phyloP scores from a whole-genome alignment of 2,329 filamentous ascomycete genomes.

The Emergomyces orientalis region DNA sequence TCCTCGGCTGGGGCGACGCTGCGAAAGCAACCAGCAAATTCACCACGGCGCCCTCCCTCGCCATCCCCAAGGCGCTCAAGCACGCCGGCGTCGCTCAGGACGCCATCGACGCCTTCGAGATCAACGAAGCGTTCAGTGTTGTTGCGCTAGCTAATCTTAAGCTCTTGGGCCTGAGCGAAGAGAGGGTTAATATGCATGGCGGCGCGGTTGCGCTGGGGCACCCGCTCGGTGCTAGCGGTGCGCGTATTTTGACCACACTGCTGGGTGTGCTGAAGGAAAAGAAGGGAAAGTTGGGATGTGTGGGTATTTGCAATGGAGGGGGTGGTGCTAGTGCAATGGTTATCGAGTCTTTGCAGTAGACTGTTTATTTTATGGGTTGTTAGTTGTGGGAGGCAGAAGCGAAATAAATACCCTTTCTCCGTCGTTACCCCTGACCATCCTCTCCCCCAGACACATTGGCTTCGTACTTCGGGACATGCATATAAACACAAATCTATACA shows the following conservation, averaged over 20 bases:
- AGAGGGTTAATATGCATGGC: conserved; percentile 91
- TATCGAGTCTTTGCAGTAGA: conserved; percentile 54
- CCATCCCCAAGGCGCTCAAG: conserved; percentile 94
- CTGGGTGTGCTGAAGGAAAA: conserved; percentile 82
- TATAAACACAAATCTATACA: not conserved
- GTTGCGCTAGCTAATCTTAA: conserved; percentile 96
- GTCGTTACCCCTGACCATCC: no score
- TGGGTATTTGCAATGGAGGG: conserved; percentile 95
- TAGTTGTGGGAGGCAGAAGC: not conserved
- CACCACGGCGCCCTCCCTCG: conserved; percentile 85
- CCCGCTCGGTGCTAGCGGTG: conserved; percentile 86
- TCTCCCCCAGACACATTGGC: not conserved
- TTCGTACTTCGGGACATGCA: not conserved
- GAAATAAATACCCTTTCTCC: not conserved
- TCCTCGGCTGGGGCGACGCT: conserved; percentile 93
- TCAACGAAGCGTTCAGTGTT: conserved; percentile 98
- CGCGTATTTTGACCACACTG: conserved; percentile 84
- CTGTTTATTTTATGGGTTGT: not conserved
- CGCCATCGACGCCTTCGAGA: conserved; percentile 87
- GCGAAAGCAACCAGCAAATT: conserved; percentile 88
- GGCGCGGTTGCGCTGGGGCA: conserved; percentile 94
- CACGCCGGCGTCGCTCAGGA: conserved; percentile 74
- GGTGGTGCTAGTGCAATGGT: conserved; percentile 91
- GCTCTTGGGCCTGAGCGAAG: conserved; percentile 65
- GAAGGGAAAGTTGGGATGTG: conserved; percentile 86